Percentiles rank a stretch among this genome's conserved stretches.
Evolutionary conservation across 2,329 filamentous ascomycete species (phyloP).

Genomic region (Phoma sp.): DNA sequence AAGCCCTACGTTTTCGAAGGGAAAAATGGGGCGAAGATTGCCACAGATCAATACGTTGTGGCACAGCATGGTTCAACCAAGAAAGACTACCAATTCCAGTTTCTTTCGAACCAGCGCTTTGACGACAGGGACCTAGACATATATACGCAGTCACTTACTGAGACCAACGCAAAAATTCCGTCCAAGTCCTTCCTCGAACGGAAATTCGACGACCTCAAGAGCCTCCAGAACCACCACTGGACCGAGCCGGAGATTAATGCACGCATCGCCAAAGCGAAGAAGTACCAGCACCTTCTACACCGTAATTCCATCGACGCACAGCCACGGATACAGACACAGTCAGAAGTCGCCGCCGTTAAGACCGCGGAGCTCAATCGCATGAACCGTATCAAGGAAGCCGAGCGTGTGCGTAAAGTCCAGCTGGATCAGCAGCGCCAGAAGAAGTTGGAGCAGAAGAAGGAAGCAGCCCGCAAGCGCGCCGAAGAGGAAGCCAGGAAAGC

Average conservation of each 20-base stretch:
- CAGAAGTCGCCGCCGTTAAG: conserved; percentile 75
- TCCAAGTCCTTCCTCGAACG: conserved; percentile 71
- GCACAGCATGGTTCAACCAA: conserved; percentile 83
- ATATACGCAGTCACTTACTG: conserved; percentile 74
- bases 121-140: conserved; percentile 86
- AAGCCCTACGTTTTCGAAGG: conserved; percentile 83
- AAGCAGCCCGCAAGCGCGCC: conserved; percentile 55
- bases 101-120: conserved; percentile 83
- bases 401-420: conserved; percentile 89
- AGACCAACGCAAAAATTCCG: conserved; percentile 74
- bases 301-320: conserved; percentile 71
- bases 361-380: conserved; percentile 82
- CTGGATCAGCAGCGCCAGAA: conserved; percentile 69
- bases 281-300: conserved; percentile 57
- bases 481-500: conserved; percentile 60
- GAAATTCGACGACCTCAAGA: conserved; percentile 83
- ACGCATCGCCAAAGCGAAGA: conserved; percentile 73
- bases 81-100: conserved; percentile 87
- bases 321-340: conserved; percentile 61
- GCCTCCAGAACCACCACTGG: conserved; percentile 78
- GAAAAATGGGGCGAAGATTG: conserved; percentile 74
- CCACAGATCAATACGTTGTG: conserved; percentile 84
- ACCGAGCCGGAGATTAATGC: conserved; percentile 82
- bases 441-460: conserved; percentile 43
- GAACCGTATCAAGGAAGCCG: conserved; percentile 84